Percentiles rank a stretch among this genome's conserved stretches.
Evolutionary conservation across 805 yeast species (phyloP).

Genomic region (Saccharomyces eubayanus): DNA sequence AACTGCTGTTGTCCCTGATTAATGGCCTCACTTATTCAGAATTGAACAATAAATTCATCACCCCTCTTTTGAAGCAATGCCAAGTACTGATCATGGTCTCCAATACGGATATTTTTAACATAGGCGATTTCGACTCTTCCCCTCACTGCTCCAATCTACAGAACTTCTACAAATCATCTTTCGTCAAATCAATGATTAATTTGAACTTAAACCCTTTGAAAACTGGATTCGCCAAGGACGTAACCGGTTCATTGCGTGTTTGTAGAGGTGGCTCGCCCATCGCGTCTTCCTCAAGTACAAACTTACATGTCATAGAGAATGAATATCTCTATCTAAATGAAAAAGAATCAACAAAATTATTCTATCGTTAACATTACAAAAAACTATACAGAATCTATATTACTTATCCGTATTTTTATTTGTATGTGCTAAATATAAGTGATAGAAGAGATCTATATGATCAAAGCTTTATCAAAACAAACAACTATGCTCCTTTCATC

Average conservation of each 20-base stretch:
- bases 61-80: constrained; percentile 20
- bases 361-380: constrained; percentile 28
- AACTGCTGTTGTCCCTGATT: constrained; percentile 22
- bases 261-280: constrained; percentile 45
- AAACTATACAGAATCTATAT: not conserved
- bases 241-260: constrained; percentile 63
- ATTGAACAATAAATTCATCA: constrained; percentile 20
- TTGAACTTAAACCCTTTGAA: constrained; percentile 57
- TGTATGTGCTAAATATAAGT: not conserved
- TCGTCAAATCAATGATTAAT: constrained; percentile 20
- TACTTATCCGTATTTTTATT: not conserved
- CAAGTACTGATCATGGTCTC: constrained; percentile 21
- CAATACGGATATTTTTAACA: constrained; percentile 13
- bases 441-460: not conserved
- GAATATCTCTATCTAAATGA: constrained; percentile 55
- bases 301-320: constrained; percentile 39
- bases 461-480: not conserved
- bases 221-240: constrained; percentile 77
- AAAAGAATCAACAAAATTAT: constrained; percentile 43
- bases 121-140: constrained; percentile 2
- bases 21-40: constrained; percentile 23
- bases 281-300: constrained; percentile 22
- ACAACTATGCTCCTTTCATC: not conserved
- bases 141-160: not conserved
- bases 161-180: not conserved